These are phyloP conservation scores for Penicillium sp. DNA, from an alignment of 2,329 filamentous ascomycete species.

Conservation along the genomic window DNA sequence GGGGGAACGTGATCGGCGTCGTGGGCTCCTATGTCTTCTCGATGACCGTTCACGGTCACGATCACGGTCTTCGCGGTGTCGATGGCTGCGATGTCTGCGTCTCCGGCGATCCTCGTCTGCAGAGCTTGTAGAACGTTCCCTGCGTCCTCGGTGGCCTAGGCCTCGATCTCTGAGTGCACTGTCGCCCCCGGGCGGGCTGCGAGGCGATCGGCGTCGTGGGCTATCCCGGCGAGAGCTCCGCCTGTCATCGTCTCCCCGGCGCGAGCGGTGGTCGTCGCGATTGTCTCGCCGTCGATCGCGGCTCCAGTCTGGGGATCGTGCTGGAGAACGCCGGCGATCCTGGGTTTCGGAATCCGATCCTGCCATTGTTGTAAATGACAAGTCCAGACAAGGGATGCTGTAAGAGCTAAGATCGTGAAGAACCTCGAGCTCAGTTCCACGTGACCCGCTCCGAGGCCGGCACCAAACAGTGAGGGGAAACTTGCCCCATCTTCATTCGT, in stretches of 20 bases:
- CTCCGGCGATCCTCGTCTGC: constrained; percentile 25
- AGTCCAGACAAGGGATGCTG: not conserved
- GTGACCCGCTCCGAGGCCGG: constrained; percentile 11
- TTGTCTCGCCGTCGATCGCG: constrained; percentile 21
- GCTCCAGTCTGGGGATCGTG: constrained; percentile 19
- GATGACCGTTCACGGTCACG: constrained; percentile 21
- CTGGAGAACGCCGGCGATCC: constrained; percentile 23
- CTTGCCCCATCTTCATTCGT: not conserved
- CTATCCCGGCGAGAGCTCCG: constrained; percentile 27
- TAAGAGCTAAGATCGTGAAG: not conserved
- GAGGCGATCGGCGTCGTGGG: constrained; percentile 22
- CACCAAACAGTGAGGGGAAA: constrained; percentile 7
- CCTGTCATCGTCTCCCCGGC: constrained; percentile 23
- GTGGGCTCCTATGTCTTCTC: constrained; percentile 20
- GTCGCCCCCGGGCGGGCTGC: constrained; percentile 24
- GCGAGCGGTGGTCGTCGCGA: constrained; percentile 24
- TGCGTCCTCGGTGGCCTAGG: constrained; percentile 20
- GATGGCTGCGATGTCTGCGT: constrained; percentile 26
- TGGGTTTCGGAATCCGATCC: constrained; percentile 18
- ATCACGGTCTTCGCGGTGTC: constrained; percentile 26
- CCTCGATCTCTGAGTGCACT: constrained; percentile 23
- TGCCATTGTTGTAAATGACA: constrained; percentile 22
- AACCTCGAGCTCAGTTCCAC: constrained; percentile 10
- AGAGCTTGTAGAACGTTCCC: constrained; percentile 22
- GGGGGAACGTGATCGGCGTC: constrained; percentile 28